Evolutionary conservation across 2,329 filamentous ascomycete species (phyloP).

Genomic region (Chrysoporthe puriensis): DNA sequence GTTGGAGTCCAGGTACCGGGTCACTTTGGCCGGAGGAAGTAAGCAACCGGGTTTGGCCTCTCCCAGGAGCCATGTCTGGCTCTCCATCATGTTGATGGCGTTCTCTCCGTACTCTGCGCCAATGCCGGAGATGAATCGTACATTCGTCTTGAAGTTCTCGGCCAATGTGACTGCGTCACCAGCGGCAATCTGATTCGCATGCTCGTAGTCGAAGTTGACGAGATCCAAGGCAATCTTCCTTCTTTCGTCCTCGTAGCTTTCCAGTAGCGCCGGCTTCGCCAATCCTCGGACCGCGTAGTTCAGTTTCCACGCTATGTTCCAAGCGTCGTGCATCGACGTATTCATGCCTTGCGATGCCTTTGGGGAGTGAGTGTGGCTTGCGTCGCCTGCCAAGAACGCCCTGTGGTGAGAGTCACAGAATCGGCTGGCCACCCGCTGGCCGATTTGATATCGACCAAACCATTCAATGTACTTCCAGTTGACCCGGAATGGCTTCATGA

Average conservation of each 20-base stretch:
- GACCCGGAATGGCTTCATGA: constrained; percentile 47
- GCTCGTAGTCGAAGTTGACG: constrained; percentile 52
- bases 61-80: constrained; percentile 48
- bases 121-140: constrained; percentile 69
- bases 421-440: constrained; percentile 61
- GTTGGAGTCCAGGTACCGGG: constrained; percentile 76
- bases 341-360: constrained; percentile 61
- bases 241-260: constrained; percentile 57
- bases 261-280: constrained; percentile 45
- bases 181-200: constrained; percentile 54
- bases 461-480: constrained; percentile 48
- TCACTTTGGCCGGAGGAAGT: constrained; percentile 70
- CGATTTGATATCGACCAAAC: constrained; percentile 62
- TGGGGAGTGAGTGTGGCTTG: constrained; percentile 63
- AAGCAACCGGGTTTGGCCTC: constrained; percentile 58
- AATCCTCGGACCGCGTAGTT: constrained; percentile 44
- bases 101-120: constrained; percentile 62
- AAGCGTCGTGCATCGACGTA: constrained; percentile 44
- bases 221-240: constrained; percentile 49
- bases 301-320: constrained; percentile 49
- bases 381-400: constrained; percentile 63
- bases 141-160: constrained; percentile 67
- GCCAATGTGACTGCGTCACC: constrained; percentile 63
- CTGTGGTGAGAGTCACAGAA: constrained; percentile 57
- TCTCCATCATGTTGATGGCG: constrained; percentile 50